Conservation (phyloP, 2,329 filamentous ascomycete species). For the Calycina marina region DNA sequence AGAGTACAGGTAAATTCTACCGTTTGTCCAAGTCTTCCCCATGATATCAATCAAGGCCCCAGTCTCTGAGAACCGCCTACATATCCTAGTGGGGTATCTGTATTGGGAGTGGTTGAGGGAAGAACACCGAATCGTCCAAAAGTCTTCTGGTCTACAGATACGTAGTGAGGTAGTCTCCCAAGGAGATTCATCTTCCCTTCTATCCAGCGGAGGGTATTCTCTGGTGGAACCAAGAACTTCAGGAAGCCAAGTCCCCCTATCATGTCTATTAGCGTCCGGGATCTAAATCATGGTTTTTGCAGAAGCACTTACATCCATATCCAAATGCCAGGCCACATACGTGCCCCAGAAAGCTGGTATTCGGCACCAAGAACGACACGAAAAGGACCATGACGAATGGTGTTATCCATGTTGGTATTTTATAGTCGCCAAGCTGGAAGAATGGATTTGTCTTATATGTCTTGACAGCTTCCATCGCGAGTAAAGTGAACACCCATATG, state of each 20-base stretch:
- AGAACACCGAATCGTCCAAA: slow-evolving; percentile 86
- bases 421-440: slow-evolving; percentile 44
- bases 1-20: too few species aligned
- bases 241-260: slow-evolving; percentile 75
- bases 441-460: slow-evolving; percentile 71
- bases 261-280: slow-evolving; percentile 12
- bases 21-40: too few species aligned
- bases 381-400: slow-evolving; percentile 66
- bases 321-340: slow-evolving; percentile 71
- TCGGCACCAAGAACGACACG: slow-evolving; percentile 62
- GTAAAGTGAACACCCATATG: slow-evolving; percentile 82
- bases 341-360: slow-evolving; percentile 76
- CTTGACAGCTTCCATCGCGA: slow-evolving; percentile 74
- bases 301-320: slow-evolving; percentile 56
- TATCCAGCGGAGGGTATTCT: slow-evolving; percentile 75
- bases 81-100: slow-evolving; percentile 36
- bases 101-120: slow-evolving; percentile 36
- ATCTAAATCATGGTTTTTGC: neutral
- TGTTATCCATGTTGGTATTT: slow-evolving; percentile 85
- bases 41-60: slow-evolving; percentile 56
- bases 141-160: slow-evolving; percentile 90
- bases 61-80: slow-evolving; percentile 52
- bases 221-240: slow-evolving; percentile 77
- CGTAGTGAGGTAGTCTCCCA: slow-evolving; percentile 74
- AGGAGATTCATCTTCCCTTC: slow-evolving; percentile 80